Base-by-base conservation (phyloP, 2,329 filamentous ascomycete species). In the Domatiomyces catenatus region DNA sequence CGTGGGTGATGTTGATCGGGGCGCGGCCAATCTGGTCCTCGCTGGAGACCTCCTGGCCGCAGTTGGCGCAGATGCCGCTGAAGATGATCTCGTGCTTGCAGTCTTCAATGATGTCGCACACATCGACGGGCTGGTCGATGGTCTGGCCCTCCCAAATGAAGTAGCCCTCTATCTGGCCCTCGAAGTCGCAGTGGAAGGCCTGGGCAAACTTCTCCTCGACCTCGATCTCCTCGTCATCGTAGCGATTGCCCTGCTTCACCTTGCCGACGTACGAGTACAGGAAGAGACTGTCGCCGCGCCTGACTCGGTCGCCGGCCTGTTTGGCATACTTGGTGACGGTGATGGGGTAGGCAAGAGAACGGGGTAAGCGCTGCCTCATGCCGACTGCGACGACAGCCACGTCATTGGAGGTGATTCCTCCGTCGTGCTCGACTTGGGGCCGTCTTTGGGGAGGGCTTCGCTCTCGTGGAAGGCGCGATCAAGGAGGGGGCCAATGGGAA, bases 41-140 rank as follows among this genome's bases (percentile, higher is more conserved):
- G 75, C 87, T 81, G 50, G 86, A 94, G 88, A 98, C 94, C 68
- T 96, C 89, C 68, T 90, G 87, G 56, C 92, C 92, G 67, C 92
- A 98, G 55, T 89, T 78, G 52, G 81, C 87, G 69, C 92, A 98
- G 58, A 98, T 76, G 44, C 89, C 89, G 51, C 84, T 84, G 63
- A 86, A 94, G 67, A 96, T 90, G 42, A 94, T 76, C 60, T 90
- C 85, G 68, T 98, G 92, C 26, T 83, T 77, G 68, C 92, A 98
- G 51, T 84, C 80, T 70, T 98, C 92, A 61, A 94, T 84, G 49
- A 98, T 83, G 53, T 87, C 81, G 53, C 88, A 78, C 54, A 83
- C 66, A 19, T 72, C 68, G 32, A 74, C 66, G 22, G 69, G 66
- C 47, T 57, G 62, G 49, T 66, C 60, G 49, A 72, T 65, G 19